Conservation (phyloP, 257 asterid species). For the Eucommia ulmoides region DNA sequence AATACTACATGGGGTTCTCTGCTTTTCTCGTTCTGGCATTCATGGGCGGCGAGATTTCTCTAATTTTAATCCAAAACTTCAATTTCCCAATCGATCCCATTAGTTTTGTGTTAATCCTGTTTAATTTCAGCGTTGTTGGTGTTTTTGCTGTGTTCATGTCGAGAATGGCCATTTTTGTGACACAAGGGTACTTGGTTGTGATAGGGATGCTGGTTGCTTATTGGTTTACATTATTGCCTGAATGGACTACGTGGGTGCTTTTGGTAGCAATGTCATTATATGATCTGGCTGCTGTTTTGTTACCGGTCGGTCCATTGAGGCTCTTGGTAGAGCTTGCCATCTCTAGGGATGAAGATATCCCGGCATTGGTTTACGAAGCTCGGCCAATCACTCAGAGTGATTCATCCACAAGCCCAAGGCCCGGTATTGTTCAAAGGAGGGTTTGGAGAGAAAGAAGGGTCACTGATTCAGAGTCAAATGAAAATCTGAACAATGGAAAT, state of each 20-base stretch:
- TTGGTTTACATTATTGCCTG: slow-evolving; percentile 95
- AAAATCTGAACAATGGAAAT: slow-evolving; percentile 9
- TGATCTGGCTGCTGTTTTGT: slow-evolving; percentile 93
- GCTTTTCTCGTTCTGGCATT: slow-evolving; percentile 76
- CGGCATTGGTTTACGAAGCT: slow-evolving; percentile 96
- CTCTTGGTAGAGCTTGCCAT: slow-evolving; percentile 92
- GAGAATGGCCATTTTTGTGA: slow-evolving; percentile 52
- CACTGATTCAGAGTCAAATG: slow-evolving; percentile 13
- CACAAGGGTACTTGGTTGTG: slow-evolving; percentile 72
- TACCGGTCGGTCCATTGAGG: slow-evolving; percentile 93
- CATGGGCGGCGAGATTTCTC: slow-evolving; percentile 76
- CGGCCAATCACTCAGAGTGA: slow-evolving; percentile 42
- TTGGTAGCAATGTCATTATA: slow-evolving; percentile 91
- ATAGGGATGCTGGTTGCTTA: slow-evolving; percentile 90
- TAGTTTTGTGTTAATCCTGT: slow-evolving; percentile 50
- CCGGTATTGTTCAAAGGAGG: slow-evolving; percentile 41
- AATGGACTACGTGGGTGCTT: slow-evolving; percentile 96
- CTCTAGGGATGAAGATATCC: slow-evolving; percentile 91
- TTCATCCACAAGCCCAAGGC: slow-evolving; percentile 12
- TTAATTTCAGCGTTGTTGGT: slow-evolving; percentile 78
- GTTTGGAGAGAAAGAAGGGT: slow-evolving; percentile 61
- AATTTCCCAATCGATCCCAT: slow-evolving; percentile 58
- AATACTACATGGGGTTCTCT: slow-evolving; percentile 95
- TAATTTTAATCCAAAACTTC: slow-evolving; percentile 39
- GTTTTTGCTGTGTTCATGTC: slow-evolving; percentile 70